A percentile compares a stretch with the other conserved stretches of the same genome.
phyloP scores from a whole-genome alignment of 176 grass and related monocot genomes.

The Juncus effusus region DNA sequence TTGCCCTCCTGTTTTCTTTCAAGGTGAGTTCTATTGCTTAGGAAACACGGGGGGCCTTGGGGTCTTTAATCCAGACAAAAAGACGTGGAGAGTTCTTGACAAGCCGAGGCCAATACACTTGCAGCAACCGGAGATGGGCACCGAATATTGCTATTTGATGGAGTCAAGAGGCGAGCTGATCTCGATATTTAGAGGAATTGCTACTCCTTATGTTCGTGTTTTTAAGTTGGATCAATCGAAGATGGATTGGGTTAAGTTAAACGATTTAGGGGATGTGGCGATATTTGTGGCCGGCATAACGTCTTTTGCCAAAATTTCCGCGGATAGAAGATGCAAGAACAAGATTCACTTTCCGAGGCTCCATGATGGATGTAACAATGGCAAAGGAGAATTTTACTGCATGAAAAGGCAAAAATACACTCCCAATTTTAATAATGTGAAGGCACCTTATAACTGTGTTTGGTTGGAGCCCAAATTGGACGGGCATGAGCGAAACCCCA shows the following conservation, averaged over 20 bases:
- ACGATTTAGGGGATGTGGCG: conserved; percentile 9
- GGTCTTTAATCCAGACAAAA: conserved; percentile 7
- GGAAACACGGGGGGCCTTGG: background rate
- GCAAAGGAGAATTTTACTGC: conserved; percentile 7
- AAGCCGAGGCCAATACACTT: conserved; percentile 2
- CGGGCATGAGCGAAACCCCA: background rate
- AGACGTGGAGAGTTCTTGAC: conserved; percentile 20
- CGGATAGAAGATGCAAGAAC: conserved; percentile 1
- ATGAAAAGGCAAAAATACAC: conserved; percentile 4
- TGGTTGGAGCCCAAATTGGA: conserved; percentile 17
- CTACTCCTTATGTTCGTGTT: background rate
- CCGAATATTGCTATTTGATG: conserved; percentile 7
- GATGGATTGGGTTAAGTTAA: conserved; percentile 8
- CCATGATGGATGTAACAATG: background rate
- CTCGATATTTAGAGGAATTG: conserved; percentile 4
- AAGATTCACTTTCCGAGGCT: conserved; percentile 12
- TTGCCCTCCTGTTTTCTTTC: conserved; percentile 16
- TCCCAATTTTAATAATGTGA: conserved; percentile 12
- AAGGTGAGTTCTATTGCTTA: conserved; percentile 13
- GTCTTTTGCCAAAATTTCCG: conserved; percentile 4
- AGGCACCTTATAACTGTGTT: conserved; percentile 10
- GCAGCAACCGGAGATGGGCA: background rate
- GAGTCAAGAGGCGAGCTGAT: conserved; percentile 18
- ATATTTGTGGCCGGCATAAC: conserved; percentile 4
- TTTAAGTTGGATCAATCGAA: conserved; percentile 16